These are phyloP conservation scores for Trichoderma sp. DNA, from an alignment of 2,329 filamentous ascomycete species.

Conservation along the genomic window DNA sequence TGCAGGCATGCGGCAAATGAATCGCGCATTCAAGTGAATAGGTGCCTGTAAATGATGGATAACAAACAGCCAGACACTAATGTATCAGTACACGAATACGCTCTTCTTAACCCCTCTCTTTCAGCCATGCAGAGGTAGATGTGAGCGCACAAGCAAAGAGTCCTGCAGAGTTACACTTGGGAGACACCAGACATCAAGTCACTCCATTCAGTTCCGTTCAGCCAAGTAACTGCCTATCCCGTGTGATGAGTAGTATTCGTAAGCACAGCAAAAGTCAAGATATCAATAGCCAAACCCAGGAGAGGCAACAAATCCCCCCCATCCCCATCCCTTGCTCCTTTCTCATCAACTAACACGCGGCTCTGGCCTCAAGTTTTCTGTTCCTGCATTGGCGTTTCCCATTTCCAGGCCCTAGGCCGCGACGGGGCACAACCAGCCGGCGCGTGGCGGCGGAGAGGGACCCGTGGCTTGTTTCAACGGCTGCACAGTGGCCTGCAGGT, in stretches of 20 bases:
- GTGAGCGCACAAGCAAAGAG: conserved; percentile 18
- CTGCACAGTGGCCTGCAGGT: not conserved
- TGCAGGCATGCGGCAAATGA: not conserved
- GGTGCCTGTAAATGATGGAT: not conserved
- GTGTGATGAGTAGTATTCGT: not conserved
- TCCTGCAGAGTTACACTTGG: conserved; percentile 1
- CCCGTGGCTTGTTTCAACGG: not conserved
- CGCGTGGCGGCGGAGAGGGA: not conserved
- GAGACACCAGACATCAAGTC: not conserved
- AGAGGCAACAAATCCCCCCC: not conserved
- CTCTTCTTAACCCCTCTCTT: not conserved
- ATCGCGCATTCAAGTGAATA: not conserved
- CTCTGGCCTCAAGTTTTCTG: conserved; percentile 1
- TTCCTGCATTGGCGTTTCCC: conserved; percentile 13
- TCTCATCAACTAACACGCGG: conserved; percentile 5
- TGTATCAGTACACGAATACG: not conserved
- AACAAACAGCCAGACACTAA: not conserved
- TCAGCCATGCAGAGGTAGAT: not conserved
- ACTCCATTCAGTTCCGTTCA: too few relatives aligned
- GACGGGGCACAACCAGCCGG: not conserved
- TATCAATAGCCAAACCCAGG: not conserved
- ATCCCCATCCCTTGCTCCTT: conserved; percentile 1
- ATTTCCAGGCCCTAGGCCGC: not conserved
- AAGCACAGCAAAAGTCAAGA: not conserved
- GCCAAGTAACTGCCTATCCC: not conserved